A percentile compares a stretch with the other conserved stretches of the same genome.
Conservation (phyloP, 2,329 filamentous ascomycete genomes). For the Fusarium sp. region DNA sequence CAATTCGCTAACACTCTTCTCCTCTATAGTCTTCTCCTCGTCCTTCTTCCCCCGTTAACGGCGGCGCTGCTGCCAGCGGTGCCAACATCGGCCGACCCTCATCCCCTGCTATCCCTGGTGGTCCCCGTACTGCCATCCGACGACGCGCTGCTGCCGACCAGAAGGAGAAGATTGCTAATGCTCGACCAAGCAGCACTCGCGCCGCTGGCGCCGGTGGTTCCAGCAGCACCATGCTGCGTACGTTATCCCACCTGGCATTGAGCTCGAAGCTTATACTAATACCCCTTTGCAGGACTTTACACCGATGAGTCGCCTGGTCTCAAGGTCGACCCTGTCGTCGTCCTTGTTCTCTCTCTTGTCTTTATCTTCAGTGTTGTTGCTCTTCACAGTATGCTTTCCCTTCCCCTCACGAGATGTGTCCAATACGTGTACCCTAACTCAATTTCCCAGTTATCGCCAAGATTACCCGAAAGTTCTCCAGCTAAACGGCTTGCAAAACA, state of each 20-base stretch:
- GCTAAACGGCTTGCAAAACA: slow-evolving; percentile 56
- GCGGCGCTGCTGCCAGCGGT: slow-evolving; percentile 71
- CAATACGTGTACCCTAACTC: slow-evolving; percentile 38
- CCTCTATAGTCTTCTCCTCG: slow-evolving; percentile 67
- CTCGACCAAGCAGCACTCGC: slow-evolving; percentile 89
- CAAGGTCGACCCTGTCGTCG: slow-evolving; percentile 97
- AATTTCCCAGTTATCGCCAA: slow-evolving; percentile 84
- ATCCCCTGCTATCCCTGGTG: slow-evolving; percentile 90
- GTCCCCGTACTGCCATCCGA: slow-evolving; percentile 94
- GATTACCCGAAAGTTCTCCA: slow-evolving; percentile 87
- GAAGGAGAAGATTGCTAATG: slow-evolving; percentile 97
- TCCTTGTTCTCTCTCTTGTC: slow-evolving; percentile 93
- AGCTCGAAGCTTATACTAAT: slow-evolving; percentile 46
- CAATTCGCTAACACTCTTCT: slow-evolving; percentile 8
- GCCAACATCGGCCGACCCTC: slow-evolving; percentile 80
- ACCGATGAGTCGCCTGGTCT: slow-evolving; percentile 97
- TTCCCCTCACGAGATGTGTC: background rate
- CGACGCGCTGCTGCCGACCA: slow-evolving; percentile 95
- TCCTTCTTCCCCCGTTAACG: slow-evolving; percentile 69
- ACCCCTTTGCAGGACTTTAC: slow-evolving; percentile 79
- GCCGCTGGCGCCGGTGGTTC: slow-evolving; percentile 95
- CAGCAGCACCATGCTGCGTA: slow-evolving; percentile 98
- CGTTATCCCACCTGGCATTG: slow-evolving; percentile 53
- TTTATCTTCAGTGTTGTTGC: slow-evolving; percentile 99
- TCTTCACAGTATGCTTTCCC: slow-evolving; percentile 82